Evolutionary conservation across 345 rosid genomes (phyloP), one percentile per base, ranked within the genome.

Genomic region (Eucalyptus grandis): DNA sequence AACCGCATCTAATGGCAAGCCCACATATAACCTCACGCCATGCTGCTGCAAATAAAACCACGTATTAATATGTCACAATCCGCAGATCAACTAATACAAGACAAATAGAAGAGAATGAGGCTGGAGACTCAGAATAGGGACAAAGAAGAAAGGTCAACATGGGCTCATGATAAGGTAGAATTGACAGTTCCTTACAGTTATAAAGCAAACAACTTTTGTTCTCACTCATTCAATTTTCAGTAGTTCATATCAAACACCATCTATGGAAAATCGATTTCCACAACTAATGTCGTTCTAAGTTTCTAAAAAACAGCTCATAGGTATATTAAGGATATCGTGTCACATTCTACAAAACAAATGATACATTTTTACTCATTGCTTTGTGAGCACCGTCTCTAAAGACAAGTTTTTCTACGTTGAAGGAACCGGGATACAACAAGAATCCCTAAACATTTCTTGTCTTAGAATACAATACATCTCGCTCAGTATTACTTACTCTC

Each of bases 1-100:
- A 90, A 98, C 96, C 8, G 93, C 90, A 92, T 98, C 99, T 47
- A 98, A 89, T 13, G 99, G 99, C 90, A 98, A 91, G 53, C 99
- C 99, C 80, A 98, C 99, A 26, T 94, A 96, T 86, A 98, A 86
- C 85, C 93, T 96, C 7, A 95, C 95, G 19, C 93, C 91, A 88
- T 92, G 95, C 5, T 77, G 88, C 99, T 97, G 95, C 91, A 91
- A 90, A 69, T 65, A 44, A 58, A 34, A 30, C n/a, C 24, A 14
- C n/a, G 46, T 54, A 60, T 50, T 24, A n/a, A 24, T 60, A 77
- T 77, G 83, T 77, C 7, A 13, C 2, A 11, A 72, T 72, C 15
- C 5, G 12, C 83, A 37, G 47, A 77, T 77, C 24, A 77, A 37
- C 47, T 37, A 77, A 77, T 37, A 77, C 47, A 77, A 77, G 47